Evolutionary conservation across 2,329 filamentous ascomycete species (phyloP).

Genomic region (Diplodia corticola): DNA sequence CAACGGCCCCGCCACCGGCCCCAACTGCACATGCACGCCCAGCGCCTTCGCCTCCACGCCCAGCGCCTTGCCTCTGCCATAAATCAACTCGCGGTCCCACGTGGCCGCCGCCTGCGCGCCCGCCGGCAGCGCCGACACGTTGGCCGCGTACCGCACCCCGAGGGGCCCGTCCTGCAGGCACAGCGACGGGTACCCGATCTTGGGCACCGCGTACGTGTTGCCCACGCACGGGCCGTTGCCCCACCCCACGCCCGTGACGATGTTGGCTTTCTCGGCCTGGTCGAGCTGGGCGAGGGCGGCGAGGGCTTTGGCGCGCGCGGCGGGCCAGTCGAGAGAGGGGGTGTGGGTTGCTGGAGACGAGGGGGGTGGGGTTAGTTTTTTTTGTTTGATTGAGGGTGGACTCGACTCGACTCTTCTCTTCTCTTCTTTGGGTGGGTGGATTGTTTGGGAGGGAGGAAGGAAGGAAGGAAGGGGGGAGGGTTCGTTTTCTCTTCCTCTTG

Average conservation of each 20-base stretch:
- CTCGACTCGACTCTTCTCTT: too few relatives aligned
- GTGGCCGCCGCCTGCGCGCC: constrained; percentile 43
- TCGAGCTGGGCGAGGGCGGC: constrained; percentile 36
- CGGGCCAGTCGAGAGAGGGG: not conserved
- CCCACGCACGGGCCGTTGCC: constrained; percentile 39
- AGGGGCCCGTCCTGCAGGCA: constrained; percentile 45
- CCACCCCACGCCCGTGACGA: constrained; percentile 42
- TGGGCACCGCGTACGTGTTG: constrained; percentile 37
- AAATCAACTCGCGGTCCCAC: constrained; percentile 39
- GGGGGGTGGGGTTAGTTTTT: not conserved
- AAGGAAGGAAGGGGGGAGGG: too few relatives aligned
- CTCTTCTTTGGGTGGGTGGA: too few relatives aligned
- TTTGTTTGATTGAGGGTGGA: not conserved
- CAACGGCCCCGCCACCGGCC: constrained; percentile 43
- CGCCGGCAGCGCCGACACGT: constrained; percentile 42
- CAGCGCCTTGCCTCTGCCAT: constrained; percentile 36
- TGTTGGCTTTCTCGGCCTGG: constrained; percentile 41
- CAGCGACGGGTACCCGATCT: constrained; percentile 40
- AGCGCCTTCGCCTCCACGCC: constrained; percentile 44
- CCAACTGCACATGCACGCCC: constrained; percentile 46
- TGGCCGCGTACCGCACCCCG: constrained; percentile 40
- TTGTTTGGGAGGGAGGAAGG: not conserved
- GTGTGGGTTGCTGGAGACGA: not conserved
- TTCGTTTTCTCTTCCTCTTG: not conserved
- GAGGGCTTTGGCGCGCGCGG: not conserved